Conservation (phyloP, 2,329 filamentous ascomycete genomes). For the Microdochium nivale region DNA sequence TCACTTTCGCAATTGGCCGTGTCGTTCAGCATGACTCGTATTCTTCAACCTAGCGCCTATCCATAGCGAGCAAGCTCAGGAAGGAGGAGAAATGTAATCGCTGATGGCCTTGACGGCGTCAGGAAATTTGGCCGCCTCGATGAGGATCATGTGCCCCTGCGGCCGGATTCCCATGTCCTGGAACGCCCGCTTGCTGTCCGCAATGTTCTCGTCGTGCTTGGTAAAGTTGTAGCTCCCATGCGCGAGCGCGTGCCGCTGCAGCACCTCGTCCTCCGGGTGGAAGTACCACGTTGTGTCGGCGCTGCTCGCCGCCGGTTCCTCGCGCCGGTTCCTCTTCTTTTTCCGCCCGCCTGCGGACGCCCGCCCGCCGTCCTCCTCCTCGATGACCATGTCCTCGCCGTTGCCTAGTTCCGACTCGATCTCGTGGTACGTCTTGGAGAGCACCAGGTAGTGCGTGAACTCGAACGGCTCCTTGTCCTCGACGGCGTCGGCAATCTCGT, state of each 20-base stretch:
- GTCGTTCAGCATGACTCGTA: too few species aligned
- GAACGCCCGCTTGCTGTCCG: conserved; percentile 90
- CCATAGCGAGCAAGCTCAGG: conserved; percentile 8
- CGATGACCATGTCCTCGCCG: conserved; percentile 28
- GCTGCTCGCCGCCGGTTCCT: conserved; percentile 12
- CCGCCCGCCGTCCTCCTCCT: conserved; percentile 60
- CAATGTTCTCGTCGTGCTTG: conserved; percentile 70
- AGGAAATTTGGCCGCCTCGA: conserved; percentile 71
- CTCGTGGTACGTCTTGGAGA: conserved; percentile 90
- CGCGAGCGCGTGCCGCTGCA: conserved; percentile 67
- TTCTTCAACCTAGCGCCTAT: conserved; percentile 15
- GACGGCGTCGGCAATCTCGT: conserved; percentile 82
- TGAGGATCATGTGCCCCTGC: conserved; percentile 75
- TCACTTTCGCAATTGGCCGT: too few species aligned
- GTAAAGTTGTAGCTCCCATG: conserved; percentile 68
- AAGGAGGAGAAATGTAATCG: conserved; percentile 58
- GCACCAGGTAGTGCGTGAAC: conserved; percentile 85
- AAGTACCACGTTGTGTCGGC: conserved; percentile 71
- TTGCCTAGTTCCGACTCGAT: conserved; percentile 61
- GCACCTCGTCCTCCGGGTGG: conserved; percentile 88
- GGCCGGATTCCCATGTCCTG: conserved; percentile 86
- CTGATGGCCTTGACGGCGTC: conserved; percentile 66
- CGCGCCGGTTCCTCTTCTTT: conserved; percentile 58
- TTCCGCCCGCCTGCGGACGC: conserved; percentile 32
- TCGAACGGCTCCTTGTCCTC: conserved; percentile 87